Percentiles rank a stretch among this genome's conserved stretches.
Evolutionary conservation across 768 basidiomycete genomes (phyloP).

Genomic region (Leccinum fibrillosum): DNA sequence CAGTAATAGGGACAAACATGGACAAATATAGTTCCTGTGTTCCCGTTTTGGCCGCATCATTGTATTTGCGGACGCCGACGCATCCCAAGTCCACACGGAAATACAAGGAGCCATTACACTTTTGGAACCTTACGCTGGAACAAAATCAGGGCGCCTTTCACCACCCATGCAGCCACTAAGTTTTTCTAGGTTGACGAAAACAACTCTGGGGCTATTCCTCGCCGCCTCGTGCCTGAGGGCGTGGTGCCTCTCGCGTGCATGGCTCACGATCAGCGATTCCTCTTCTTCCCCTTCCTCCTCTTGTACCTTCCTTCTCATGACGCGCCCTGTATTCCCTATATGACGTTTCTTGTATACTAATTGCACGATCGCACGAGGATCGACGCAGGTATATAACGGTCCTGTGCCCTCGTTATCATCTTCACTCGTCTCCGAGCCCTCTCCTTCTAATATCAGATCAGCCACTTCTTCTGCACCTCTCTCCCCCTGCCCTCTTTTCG

Average conservation of each 20-base stretch:
- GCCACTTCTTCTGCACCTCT: neutral
- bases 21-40: conserved; percentile 17
- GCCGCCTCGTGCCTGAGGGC: neutral
- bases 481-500: neutral
- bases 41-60: conserved; percentile 27
- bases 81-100: neutral
- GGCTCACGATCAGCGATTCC: neutral
- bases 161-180: neutral
- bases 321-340: conserved; percentile 8
- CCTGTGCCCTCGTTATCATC: neutral
- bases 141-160: neutral
- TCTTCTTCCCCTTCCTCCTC: neutral
- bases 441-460: conserved; percentile 1
- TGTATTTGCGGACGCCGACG: neutral
- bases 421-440: conserved; percentile 9
- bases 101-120: conserved; percentile 13
- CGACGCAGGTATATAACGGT: neutral
- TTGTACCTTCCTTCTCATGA: neutral
- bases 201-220: neutral
- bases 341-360: conserved; percentile 15
- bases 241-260: neutral
- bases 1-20: neutral
- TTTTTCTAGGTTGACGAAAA: too few species aligned
- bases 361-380: neutral
- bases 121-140: neutral